These are phyloP conservation scores for Populus alba DNA, from an alignment of 345 rosid genomes.

Conservation along the genomic window DNA sequence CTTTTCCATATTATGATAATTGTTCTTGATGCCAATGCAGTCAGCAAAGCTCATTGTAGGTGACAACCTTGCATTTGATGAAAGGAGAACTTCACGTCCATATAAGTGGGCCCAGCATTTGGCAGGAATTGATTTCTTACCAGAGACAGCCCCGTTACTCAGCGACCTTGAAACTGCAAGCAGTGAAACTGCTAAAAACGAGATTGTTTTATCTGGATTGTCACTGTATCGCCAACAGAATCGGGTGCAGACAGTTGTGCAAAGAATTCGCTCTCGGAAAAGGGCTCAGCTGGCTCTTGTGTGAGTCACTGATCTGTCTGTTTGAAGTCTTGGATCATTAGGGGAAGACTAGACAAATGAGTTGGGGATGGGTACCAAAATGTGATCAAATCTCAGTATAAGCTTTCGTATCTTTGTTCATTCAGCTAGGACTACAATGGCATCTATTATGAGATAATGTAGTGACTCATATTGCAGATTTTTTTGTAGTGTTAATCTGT, in stretches of 20 bases:
- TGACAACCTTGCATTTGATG: slow-evolving; percentile 48
- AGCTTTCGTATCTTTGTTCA: slow-evolving; percentile 13
- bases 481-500: background rate
- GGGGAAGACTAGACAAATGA: slow-evolving; percentile 22
- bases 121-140: slow-evolving; percentile 90
- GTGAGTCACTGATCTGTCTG: slow-evolving; percentile 63
- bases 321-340: slow-evolving; percentile 35
- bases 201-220: slow-evolving; percentile 51
- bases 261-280: slow-evolving; percentile 67
- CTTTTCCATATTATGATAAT: slow-evolving; percentile 14
- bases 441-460: slow-evolving; percentile 18
- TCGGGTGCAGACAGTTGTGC: slow-evolving; percentile 67
- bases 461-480: slow-evolving; percentile 2
- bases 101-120: slow-evolving; percentile 93
- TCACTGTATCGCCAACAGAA: slow-evolving; percentile 63
- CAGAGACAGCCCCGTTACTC: slow-evolving; percentile 76
- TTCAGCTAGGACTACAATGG: slow-evolving; percentile 20
- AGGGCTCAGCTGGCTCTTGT: slow-evolving; percentile 65
- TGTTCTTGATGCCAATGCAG: slow-evolving; percentile 43
- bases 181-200: slow-evolving; percentile 49
- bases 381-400: slow-evolving; percentile 25
- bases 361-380: slow-evolving; percentile 11
- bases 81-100: slow-evolving; percentile 64
- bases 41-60: slow-evolving; percentile 77
- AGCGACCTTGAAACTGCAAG: slow-evolving; percentile 39